A percentile compares a stretch with the other conserved stretches of the same genome.
phyloP scores from a whole-genome alignment of 305 asterid species.

The Fraxinus platypoda region DNA sequence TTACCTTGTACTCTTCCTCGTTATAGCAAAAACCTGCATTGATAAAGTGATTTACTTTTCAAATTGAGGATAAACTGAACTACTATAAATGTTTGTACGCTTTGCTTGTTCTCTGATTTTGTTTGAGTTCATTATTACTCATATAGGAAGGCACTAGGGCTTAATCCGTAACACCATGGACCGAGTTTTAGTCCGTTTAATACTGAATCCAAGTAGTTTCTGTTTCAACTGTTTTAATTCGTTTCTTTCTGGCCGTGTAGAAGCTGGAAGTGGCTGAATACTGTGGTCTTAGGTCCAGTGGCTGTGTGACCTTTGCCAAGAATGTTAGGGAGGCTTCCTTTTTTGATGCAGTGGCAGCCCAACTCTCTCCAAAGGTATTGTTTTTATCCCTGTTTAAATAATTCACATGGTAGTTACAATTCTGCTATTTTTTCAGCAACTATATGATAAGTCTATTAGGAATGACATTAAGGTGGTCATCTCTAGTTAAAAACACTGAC shows the following conservation, averaged over 20 bases:
- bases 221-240: neutral
- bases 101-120: neutral
- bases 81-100: neutral
- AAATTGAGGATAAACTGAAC: neutral
- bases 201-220: neutral
- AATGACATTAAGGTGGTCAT: neutral
- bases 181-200: neutral
- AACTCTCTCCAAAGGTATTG: conserved; percentile 54
- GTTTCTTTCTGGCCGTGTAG: conserved; percentile 33
- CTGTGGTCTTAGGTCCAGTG: conserved; percentile 66
- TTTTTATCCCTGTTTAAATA: neutral
- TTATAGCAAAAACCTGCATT: neutral
- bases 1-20: neutral
- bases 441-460: neutral
- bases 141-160: neutral
- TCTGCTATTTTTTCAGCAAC: neutral
- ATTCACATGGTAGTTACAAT: neutral
- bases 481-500: neutral
- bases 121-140: neutral
- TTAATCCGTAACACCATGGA: neutral
- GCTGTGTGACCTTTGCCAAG: conserved; percentile 52
- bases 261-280: conserved; percentile 67
- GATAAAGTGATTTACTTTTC: neutral
- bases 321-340: conserved; percentile 54
- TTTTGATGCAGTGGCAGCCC: conserved; percentile 57